Percentiles rank a stretch among this genome's conserved stretches.
phyloP scores from a whole-genome alignment of 345 rosid genomes.

The Syzygium aqueum region DNA sequence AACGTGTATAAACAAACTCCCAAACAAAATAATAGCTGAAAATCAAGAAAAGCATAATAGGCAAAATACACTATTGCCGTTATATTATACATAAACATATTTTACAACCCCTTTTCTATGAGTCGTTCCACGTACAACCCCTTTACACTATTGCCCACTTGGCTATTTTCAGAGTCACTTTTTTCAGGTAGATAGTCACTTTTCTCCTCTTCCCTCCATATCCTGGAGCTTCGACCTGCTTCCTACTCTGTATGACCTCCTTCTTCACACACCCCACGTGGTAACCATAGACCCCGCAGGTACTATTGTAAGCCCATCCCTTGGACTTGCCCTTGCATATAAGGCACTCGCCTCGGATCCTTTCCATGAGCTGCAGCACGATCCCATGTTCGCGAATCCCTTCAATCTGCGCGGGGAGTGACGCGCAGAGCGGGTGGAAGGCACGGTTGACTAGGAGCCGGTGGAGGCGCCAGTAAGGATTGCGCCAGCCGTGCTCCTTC shows the following conservation, averaged over 20 bases:
- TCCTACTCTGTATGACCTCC: neutral
- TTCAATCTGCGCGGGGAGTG: neutral
- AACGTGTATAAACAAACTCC: no score
- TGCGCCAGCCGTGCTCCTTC: neutral
- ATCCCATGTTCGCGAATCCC: neutral
- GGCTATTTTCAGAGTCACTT: neutral
- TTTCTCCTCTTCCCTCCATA: no score
- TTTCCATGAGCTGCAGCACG: neutral
- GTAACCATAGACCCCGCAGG: neutral
- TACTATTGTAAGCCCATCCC: neutral
- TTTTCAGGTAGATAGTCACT: neutral
- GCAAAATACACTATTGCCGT: no score
- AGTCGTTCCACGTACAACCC: no score
- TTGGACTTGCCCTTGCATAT: neutral
- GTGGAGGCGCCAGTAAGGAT: neutral
- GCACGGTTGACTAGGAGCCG: neutral
- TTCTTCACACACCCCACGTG: neutral
- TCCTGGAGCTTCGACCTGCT: neutral
- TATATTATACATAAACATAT: no score
- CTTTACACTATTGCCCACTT: no score
- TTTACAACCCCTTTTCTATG: no score
- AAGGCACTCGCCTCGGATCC: neutral
- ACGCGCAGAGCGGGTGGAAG: neutral
- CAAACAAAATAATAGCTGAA: no score
- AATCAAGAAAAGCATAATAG: no score